Evolutionary conservation across 2,329 filamentous ascomycete species (phyloP).

Genomic region (Passalora sequoiae): DNA sequence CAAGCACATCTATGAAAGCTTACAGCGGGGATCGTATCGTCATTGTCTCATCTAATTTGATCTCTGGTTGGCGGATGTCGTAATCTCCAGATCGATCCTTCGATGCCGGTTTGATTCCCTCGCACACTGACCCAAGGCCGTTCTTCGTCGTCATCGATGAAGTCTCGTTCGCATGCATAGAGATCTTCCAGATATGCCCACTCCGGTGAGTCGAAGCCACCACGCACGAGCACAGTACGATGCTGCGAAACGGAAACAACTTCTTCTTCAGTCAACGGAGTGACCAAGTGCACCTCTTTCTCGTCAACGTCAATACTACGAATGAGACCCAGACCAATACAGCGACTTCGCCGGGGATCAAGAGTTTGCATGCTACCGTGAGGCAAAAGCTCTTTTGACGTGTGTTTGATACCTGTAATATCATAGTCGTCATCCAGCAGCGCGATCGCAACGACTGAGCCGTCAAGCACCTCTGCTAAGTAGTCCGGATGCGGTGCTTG

Average conservation of each 20-base stretch:
- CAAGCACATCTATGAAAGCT: no score
- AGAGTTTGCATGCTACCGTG: conserved; percentile 54
- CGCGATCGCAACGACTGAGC: conserved; percentile 63
- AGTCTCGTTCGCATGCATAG: conserved; percentile 35
- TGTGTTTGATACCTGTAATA: conserved; percentile 33
- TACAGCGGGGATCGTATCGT: neutral
- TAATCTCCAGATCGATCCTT: conserved; percentile 31
- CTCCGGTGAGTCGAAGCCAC: conserved; percentile 62
- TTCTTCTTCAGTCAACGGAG: conserved; percentile 47
- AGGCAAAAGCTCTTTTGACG: conserved; percentile 54
- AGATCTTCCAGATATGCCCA: conserved; percentile 67
- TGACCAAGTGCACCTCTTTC: conserved; percentile 58
- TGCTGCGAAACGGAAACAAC: conserved; percentile 18
- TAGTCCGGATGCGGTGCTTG: conserved; percentile 56
- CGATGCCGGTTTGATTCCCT: conserved; percentile 26
- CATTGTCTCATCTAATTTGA: neutral
- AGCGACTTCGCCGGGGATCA: conserved; percentile 55
- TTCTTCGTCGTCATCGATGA: conserved; percentile 5
- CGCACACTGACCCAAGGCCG: conserved; percentile 29
- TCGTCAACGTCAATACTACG: conserved; percentile 59
- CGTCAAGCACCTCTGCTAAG: conserved; percentile 62
- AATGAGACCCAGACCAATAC: conserved; percentile 63
- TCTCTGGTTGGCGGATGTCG: conserved; percentile 28
- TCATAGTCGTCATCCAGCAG: conserved; percentile 45
- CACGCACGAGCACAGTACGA: conserved; percentile 59